Evolutionary conservation across 345 rosid genomes (phyloP), one percentile per base, ranked within the genome.

Genomic region (Ceriops tagal): DNA sequence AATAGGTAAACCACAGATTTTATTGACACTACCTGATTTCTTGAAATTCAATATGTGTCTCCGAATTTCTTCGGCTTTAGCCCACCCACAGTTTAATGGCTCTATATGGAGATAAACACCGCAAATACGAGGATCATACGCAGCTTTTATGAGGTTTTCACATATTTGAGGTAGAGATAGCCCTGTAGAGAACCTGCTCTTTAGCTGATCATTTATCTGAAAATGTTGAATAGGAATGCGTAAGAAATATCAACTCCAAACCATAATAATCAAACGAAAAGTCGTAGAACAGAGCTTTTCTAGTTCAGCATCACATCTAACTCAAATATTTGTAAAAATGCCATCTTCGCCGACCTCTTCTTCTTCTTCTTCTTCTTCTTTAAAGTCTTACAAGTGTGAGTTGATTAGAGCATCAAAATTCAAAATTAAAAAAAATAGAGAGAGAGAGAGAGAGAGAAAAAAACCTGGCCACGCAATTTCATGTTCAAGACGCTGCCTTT

Each of bases 401-500:
- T 8, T 39, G 13, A 55, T 55, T 55, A 15, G 28, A 22, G 28
- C 22, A 55, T 55, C 58, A 55, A 55, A 15, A 31, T 31, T 8
- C 0, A 8, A 22, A 28, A 4, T 24, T 24, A 20, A 35, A 28
- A 1, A 46, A 53, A 58, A 4, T 10, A 3, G 32, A 21, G 46
- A 24, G 39, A 60, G 10, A n/a, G 27, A 34, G 3, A 46, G 18
- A 27, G 24, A 53, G 34, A 66, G n/a, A n/a, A n/a, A n/a, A n/a
- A n/a, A 77, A 93, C 98, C 97, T 93, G 95, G 86, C 98, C 98
- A 5, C 98, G 96, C 74, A 93, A 69, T 77, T 83, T 91, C 91
- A 93, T 80, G 15, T 85, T 84, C 65, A 91, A 80, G 67, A 93
- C 96, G 30, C 91, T 89, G 76, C 95, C 95, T 66, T 89, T 88